These are phyloP conservation scores for Globisporangium takayamanum DNA, from an alignment of 352 stramenopile genomes.

Conservation along the genomic window DNA sequence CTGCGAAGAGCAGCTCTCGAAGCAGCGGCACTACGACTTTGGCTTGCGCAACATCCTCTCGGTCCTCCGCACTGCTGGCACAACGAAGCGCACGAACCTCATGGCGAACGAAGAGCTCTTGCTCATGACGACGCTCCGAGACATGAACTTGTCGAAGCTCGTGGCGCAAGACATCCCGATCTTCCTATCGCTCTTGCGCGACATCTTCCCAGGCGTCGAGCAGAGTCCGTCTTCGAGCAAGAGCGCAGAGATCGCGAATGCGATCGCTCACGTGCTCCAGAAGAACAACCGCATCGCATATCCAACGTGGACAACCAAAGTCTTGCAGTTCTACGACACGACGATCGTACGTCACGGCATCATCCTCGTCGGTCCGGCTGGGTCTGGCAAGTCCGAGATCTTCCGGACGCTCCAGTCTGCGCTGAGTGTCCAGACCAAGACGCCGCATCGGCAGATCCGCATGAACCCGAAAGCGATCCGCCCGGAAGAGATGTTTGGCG, in stretches of 20 bases:
- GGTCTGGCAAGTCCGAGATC: conserved; percentile 75
- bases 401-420: conserved; percentile 59
- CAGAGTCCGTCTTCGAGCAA: conserved; percentile 33
- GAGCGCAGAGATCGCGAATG: conserved; percentile 62
- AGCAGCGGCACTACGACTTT: conserved; percentile 94
- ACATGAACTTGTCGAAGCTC: conserved; percentile 93
- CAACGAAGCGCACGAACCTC: conserved; percentile 92
- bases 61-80: conserved; percentile 92
- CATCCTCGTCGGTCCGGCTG: conserved; percentile 85
- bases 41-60: conserved; percentile 93
- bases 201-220: conserved; percentile 82
- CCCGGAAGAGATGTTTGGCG: conserved; percentile 76
- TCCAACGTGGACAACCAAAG: conserved; percentile 78
- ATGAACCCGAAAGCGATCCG: conserved; percentile 83
- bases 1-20: conserved; percentile 91
- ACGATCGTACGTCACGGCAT: conserved; percentile 90
- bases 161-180: conserved; percentile 89
- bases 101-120: conserved; percentile 91
- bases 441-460: conserved; percentile 64
- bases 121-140: conserved; percentile 93
- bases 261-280: conserved; percentile 64
- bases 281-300: conserved; percentile 63
- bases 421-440: conserved; percentile 49
- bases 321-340: conserved; percentile 91
- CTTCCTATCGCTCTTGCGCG: conserved; percentile 85